Base-by-base conservation (phyloP, 768 basidiomycete species). In the Rhodotorula taiwanensis region DNA sequence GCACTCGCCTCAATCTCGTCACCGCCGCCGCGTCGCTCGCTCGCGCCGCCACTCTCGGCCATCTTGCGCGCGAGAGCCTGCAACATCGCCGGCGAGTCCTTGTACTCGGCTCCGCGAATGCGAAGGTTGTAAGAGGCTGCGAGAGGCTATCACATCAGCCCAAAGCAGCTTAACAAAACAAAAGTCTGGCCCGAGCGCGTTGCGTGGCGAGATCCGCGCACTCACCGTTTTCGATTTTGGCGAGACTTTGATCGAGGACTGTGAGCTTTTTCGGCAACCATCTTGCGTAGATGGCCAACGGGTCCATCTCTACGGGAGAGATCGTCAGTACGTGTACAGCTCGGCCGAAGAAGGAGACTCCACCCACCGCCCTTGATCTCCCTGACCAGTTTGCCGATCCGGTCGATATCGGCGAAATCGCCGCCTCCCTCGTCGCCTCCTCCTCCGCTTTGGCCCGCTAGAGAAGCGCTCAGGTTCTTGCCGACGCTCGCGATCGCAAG, bases 161-260 rank as follows among this genome's bases (percentile, higher is more conserved):
- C n/a, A n/a, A n/a, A n/a, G n/a, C 47, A 33, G 34, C 50, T 41
- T 31, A 16, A 33, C 23, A 31, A 42, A 16, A 33, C 15, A n/a
- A 41, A 23, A 33, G 39, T 23, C n/a, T n/a, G n/a, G n/a, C n/a
- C n/a, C n/a, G n/a, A n/a, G n/a, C n/a, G n/a, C n/a, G n/a, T n/a
- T n/a, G n/a, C n/a, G n/a, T n/a, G n/a, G n/a, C n/a, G n/a, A 28
- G 25, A 21, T 23, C n/a, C n/a, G n/a, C n/a, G n/a, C n/a, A 74
- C 80, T 60, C 67, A 94, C 93, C 90, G 71, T 86, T 83, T 80
- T 99, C 94, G 54, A 98, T 93, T 77, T 98, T 99, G 72, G 85
- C 83, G 13, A 99, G 79, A n/a, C 90, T 94, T 70, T 88, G 84
- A 5, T 80, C 77, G 1, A 92, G 94, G 23, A 94, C 88, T 5